Base-by-base conservation (phyloP, 2,329 filamentous ascomycete species). In the Nemania sp. region DNA sequence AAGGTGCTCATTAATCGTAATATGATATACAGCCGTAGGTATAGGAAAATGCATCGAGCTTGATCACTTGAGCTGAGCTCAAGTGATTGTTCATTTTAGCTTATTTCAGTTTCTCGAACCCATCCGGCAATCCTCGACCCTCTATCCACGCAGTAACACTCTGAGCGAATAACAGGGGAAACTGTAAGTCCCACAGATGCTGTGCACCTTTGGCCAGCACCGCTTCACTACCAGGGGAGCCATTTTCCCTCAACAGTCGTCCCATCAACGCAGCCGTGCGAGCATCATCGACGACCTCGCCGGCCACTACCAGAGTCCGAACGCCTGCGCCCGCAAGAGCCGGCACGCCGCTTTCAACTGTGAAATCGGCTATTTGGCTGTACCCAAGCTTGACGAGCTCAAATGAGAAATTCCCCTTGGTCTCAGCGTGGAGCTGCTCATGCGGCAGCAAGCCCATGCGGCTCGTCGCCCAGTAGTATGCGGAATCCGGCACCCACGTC, bases 171-270 rank as follows among this genome's bases (percentile, higher is more conserved):
- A 79, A 49, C 43, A 72, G 63, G 1, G 77, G 78, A 34, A 74
- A 67, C 57, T 79, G 77, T 60, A 79, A 57, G 57, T 78, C 74
- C 78, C 77, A 79, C 39, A 71, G 71, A 65, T 79, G 76, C 29
- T 75, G 68, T 15, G 76, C 78, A 18, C 72, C 70, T 29, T 57
- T 68, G 6, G 79, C 69, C 10, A 77, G 21, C 63, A 15, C 71
- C 74, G 15, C 69, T 72, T 32, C 68, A 56, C 7, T 73, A 72
- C 9, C 32, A 69, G 20, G 67, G 50, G 57, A 61, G 54, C 62
- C 67, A 46, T 65, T 66, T 61, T 43, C 54, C 34, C 60, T 54
- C 21, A 73, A 57, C 11, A 69, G 42, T 7, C 62, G 60, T 13
- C 59, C 75, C 68, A 74, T 75, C 52, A 66, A 65, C 60, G 65